Evolutionary conservation across 345 rosid species (phyloP).

Genomic region (Melaleuca quinquenervia): DNA sequence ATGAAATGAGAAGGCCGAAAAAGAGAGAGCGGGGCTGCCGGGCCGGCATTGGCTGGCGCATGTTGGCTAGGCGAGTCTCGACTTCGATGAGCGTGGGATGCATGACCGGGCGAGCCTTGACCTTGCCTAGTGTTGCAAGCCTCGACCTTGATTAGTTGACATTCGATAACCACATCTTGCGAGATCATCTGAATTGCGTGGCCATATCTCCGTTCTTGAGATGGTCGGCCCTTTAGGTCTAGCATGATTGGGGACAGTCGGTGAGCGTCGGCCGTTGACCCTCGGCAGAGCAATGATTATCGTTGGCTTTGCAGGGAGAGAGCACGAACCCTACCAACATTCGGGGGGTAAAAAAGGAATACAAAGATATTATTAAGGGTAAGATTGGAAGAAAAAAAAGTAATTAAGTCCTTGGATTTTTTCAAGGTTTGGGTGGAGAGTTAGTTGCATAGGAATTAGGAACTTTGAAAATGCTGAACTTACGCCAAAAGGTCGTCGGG

Average conservation of each 20-base stretch:
- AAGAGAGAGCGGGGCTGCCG: neutral
- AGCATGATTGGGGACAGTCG: neutral
- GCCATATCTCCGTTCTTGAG: too few species aligned
- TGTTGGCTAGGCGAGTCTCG: fast-evolving
- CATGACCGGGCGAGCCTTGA: neutral
- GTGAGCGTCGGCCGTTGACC: neutral
- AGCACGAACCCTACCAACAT: too few species aligned
- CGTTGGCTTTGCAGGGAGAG: neutral
- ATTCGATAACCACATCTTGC: too few species aligned
- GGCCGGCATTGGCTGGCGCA: fast-evolving
- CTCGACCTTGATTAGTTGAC: neutral
- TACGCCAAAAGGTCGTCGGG: neutral
- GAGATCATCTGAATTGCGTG: too few species aligned
- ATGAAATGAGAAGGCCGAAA: too few species aligned
- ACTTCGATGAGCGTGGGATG: fast-evolving
- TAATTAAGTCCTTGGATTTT: fast-evolving
- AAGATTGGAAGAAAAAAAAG: neutral
- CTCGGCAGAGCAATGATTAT: neutral
- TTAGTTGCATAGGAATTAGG: neutral
- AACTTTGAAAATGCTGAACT: neutral
- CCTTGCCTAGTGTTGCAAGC: neutral
- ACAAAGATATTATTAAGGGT: too few species aligned
- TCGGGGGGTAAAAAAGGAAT: too few species aligned
- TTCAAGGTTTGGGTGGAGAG: neutral
- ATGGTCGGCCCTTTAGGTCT: neutral